Base-by-base conservation (phyloP, 495 filamentous ascomycete genomes). In the Glonium stellatum region DNA sequence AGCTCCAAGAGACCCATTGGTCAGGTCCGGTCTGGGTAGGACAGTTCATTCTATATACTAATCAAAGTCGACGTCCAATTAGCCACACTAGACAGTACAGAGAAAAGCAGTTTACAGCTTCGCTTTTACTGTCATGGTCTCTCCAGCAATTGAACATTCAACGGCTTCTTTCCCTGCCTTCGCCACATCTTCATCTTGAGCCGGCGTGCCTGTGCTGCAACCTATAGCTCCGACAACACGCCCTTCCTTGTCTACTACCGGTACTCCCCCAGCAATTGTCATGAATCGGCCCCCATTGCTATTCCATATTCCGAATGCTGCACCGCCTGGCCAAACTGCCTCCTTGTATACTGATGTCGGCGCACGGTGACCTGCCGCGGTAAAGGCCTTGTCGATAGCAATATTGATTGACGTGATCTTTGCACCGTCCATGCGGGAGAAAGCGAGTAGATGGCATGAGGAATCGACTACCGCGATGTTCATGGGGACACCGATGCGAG, bases 331-430 rank as follows among this genome's bases (percentile, higher is more conserved):
- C 69, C 69, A 75, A 10, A 71, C 68, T 53, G 55, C 63, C 31
- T 66, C 63, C 31, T 68, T 68, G 60, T 73, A 75, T 3, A 59
- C 62, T 36, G 60, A 60, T 3, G 72, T 75, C 13, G 71, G 69
- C n/a, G 55, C 61, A 13, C 72, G 68, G 61, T 75, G 72, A 10
- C 72, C 72, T 5, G 72, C 72, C 9, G 72, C 72, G 12, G 72
- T 75, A 51, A 72, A 75, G 9, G 72, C 72, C 47, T 75, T 75
- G 62, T 75, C 69, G 60, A 75, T 72, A 25, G 72, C 69, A 59
- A 73, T 75, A 60, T 60, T 60, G 51, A 75, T 72, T 4, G 67
- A 70, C 23, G 72, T 75, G 5, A 75, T 59, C 58, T 75, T 75
- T 11, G 72, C 72, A 53, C 64, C 66, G 51, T 70, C 68, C 72